These are phyloP conservation scores for Cinchona pubescens DNA, from an alignment of 257 asterid genomes.

Conservation along the genomic window DNA sequence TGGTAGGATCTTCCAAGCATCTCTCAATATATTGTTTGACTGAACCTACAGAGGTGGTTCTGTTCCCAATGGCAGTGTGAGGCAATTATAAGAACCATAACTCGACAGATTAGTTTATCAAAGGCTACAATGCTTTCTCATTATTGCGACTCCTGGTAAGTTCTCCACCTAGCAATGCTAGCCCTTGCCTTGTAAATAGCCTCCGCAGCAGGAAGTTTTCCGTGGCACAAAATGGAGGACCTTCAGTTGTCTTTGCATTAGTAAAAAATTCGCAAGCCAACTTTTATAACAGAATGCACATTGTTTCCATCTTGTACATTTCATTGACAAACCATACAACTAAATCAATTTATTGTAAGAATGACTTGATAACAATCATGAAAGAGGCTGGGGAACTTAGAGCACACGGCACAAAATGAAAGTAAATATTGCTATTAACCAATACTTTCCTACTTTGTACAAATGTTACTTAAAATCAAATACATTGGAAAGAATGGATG, in stretches of 20 bases:
- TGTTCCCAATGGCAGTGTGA: neutral
- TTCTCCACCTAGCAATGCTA: neutral
- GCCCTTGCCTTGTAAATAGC: neutral
- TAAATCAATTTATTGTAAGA: no score
- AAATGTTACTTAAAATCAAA: slow-evolving; percentile 35
- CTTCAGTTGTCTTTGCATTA: neutral
- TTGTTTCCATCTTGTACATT: neutral
- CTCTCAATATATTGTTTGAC: neutral
- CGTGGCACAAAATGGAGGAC: neutral
- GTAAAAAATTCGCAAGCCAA: neutral
- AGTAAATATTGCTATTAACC: slow-evolving; percentile 36
- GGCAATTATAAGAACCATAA: neutral
- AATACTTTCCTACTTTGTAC: slow-evolving; percentile 46
- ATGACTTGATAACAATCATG: no score
- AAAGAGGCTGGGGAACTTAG: no score
- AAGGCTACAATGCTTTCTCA: neutral
- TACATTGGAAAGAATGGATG: slow-evolving; percentile 45
- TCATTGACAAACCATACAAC: neutral
- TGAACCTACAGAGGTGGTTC: neutral
- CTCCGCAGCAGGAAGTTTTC: neutral
- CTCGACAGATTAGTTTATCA: neutral
- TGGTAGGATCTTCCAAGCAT: slow-evolving; percentile 37
- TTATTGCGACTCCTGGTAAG: neutral
- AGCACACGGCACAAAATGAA: slow-evolving; percentile 6
- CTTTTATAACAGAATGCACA: neutral